These are phyloP conservation scores for Cladosporium sp. DNA, from an alignment of 2,329 filamentous ascomycete species.

Conservation along the genomic window DNA sequence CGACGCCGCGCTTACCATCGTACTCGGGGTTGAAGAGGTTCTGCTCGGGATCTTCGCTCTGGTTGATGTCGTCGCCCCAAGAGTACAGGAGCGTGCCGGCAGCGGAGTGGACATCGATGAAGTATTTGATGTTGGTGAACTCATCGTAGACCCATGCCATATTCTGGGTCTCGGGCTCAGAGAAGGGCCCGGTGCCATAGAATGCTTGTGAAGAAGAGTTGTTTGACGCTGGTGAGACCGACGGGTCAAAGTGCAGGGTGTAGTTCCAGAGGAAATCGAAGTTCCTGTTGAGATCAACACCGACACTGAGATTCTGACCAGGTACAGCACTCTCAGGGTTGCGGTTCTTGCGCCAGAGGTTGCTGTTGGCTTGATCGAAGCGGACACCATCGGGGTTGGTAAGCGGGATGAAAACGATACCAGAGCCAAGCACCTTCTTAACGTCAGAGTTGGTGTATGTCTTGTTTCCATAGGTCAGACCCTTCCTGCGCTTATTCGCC, in stretches of 20 bases:
- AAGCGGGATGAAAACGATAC: slow-evolving; percentile 52
- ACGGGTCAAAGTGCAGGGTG: slow-evolving; percentile 41
- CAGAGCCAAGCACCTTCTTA: slow-evolving; percentile 47
- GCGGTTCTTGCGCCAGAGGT: slow-evolving; percentile 56
- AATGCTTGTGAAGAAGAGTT: slow-evolving; percentile 46
- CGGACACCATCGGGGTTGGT: slow-evolving; percentile 53
- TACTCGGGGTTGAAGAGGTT: slow-evolving; percentile 53
- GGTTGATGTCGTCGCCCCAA: slow-evolving; percentile 55
- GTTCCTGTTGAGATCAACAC: slow-evolving; percentile 55
- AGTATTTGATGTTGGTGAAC: slow-evolving; percentile 51
- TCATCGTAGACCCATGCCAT: slow-evolving; percentile 51
- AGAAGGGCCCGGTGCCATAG: slow-evolving; percentile 49
- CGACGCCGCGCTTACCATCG: slow-evolving; percentile 48
- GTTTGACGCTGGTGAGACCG: slow-evolving; percentile 38
- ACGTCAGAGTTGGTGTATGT: slow-evolving; percentile 52
- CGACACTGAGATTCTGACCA: slow-evolving; percentile 31
- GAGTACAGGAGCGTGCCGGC: slow-evolving; percentile 51
- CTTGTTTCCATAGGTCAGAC: slow-evolving; percentile 50
- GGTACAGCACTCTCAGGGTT: slow-evolving; percentile 39
- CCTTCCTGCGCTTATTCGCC: slow-evolving; percentile 47
- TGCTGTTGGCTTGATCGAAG: slow-evolving; percentile 47
- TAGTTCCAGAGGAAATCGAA: slow-evolving; percentile 58
- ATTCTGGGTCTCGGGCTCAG: slow-evolving; percentile 55
- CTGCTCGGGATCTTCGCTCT: slow-evolving; percentile 43
- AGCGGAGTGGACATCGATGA: slow-evolving; percentile 56